Base-by-base conservation (phyloP, 495 filamentous ascomycete species). In the Aspergillus cristatus region DNA sequence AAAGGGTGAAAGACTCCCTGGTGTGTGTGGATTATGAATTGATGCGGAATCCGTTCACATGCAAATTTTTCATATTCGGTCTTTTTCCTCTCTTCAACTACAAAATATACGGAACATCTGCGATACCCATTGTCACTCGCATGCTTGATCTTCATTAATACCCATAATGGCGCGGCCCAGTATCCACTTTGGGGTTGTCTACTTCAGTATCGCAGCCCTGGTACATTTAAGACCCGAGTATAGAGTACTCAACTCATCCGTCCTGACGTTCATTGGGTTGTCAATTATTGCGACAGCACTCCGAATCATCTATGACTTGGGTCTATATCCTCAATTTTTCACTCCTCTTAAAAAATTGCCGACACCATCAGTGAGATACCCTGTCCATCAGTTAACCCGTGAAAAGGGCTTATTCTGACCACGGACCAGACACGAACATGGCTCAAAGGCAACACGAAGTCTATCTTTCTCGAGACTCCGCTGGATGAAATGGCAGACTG, bases 301-400 rank as follows among this genome's bases (percentile, higher is more conserved):
- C 1, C 65, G 54, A 39, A 37, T 56, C 0, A 14, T 72, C 15
- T 87, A 77, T 55, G 56, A 38, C 1, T 47, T 78, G 0, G 38
- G 82, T 1, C 43, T 90, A 24, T 94, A 83, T 44, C 90, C 88
- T 6, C 64, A 70, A 22, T 70, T 76, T 43, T 74, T 94, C 47
- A 86, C 78, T 3, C 86, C 90, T 0, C 40, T 85, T 10, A 72
- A 71, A 12, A 58, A 78, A 31, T 62, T 91, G 5, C 84, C 82
- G 0, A 60, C 66, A 12, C 81, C 84, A 0, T 24, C 47, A 8
- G 76, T 74, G 50, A 58, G 68, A 26, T n/a, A n/a, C n/a, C n/a
- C n/a, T n/a, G n/a, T n/a, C n/a, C n/a, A n/a, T 7, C n/a, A 17
- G 20, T 10, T 24, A 2, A 1, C 32, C 18, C 20, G 4, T 33